Base-by-base conservation (phyloP, 495 filamentous ascomycete genomes). In the Penicillium odoratum region DNA sequence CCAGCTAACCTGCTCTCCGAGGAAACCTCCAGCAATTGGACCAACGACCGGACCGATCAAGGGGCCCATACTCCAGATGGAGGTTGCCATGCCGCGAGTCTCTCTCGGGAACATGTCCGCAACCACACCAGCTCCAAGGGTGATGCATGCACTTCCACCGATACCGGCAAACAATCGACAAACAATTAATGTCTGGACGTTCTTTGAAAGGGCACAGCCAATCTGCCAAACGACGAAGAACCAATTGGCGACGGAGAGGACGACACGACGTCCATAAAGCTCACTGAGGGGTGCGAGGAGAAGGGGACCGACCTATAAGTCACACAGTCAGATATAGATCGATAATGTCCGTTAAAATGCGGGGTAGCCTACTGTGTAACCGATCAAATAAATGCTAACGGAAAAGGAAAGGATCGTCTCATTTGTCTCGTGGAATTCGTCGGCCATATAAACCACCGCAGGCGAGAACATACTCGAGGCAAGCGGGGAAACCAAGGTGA, bases 391-490 rank as follows among this genome's bases (percentile, higher is more conserved):
- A 16, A 85, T 81, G 54, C 75, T 82, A 16, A 87, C 81, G 44
- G 71, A 75, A 49, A 86, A 77, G 0, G 81, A 68, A 1, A 75
- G 66, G 8, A 85, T 60, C 4, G 75, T 80, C 51, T 69, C 55
- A 59, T 81, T 79, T 0, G 69, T 76, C 16, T 88, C 86, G 15
- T 75, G 57, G 38, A 93, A 79, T 5, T 93, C 88, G 6, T 42
- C 48, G 40, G 74, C 71, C 46, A 90, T 79, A 6, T 75, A 67
- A 15, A 58, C 58, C 1, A 89, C 70, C 0, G 85, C 83, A 0
- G 90, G 90, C 5, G 89, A 83, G n/a, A 92, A 83, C 81, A 93
- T 91, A 43, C 84, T 84, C 13, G 83, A 87, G 2, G 84, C 84
- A 1, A 87, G 75, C 0, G 76, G 72, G 11, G 71, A 74, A 16